Base-by-base conservation (phyloP, 768 basidiomycete genomes). In the Scleroderma bovista region DNA sequence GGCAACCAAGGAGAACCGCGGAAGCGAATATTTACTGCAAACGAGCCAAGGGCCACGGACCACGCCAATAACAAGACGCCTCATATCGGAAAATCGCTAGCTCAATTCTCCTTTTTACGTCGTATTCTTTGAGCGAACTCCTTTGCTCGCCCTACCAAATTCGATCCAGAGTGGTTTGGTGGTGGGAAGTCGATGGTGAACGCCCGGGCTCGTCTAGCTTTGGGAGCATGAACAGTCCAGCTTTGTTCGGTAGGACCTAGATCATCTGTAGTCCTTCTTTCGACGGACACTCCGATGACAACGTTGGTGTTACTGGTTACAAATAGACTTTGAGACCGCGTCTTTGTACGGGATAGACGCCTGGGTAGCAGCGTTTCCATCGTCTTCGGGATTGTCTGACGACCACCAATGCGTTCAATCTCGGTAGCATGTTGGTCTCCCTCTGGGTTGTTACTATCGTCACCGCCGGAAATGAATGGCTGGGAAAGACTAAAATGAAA, bases 221-320 rank as follows among this genome's bases (percentile, higher is more conserved):
- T 51, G 10, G 60, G 45, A 24, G 57, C 60, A n/a, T 60, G 60
- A 8, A 47, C 55, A 9, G 51, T 62, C 34, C 60, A 64, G 6
- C 42, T 31, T 11, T 41, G 47, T 15, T 43, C 15, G 47, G 46
- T 44, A n/a, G 46, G 34, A 22, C 60, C n/a, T n/a, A n/a, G n/a
- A n/a, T n/a, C n/a, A n/a, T n/a, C n/a, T 2, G 51, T 57, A 3
- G 56, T 77, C 0, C 75, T 76, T 50, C 71, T 68, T 51, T 78
- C 72, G 32, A 80, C 71, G 44, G 74, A 76, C 7, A 79, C 72
- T 23, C 69, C 77, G 29, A 81, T 72, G 40, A 75, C 65, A 53
- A 75, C 53, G 48, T 57, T 66, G 16, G 48, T 60, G 22, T 65
- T 67, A 13, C 52, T 55, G 26, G 65, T 41, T 13, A 68, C 45